These are phyloP conservation scores for Suhomyces sp. DNA, from an alignment of 805 yeast species.

Conservation along the genomic window DNA sequence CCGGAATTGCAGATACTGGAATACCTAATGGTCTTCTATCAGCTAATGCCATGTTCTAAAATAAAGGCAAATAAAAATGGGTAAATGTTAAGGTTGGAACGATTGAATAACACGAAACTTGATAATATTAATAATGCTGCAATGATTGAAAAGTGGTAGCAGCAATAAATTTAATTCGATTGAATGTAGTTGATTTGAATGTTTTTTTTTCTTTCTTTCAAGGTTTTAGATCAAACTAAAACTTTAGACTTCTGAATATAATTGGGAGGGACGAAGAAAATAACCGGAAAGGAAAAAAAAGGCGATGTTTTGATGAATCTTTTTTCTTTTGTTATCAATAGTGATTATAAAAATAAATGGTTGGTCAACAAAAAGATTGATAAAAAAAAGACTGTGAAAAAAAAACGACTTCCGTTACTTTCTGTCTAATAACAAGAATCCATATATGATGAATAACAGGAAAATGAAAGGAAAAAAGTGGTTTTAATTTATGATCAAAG, in stretches of 20 bases:
- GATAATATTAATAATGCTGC: too few relatives aligned
- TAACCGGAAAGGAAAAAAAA: constrained; percentile 7
- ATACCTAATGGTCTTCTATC: constrained; percentile 63
- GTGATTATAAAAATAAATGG: constrained; percentile 3
- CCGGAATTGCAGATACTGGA: constrained; percentile 49
- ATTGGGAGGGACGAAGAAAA: constrained; percentile 1
- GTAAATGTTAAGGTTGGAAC: neutral
- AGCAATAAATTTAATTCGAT: too few relatives aligned
- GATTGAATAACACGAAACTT: neutral
- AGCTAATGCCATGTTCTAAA: constrained; percentile 57
- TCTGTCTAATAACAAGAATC: constrained; percentile 6
- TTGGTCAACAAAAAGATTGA: constrained; percentile 4
- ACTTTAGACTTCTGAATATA: neutral
- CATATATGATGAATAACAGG: constrained; percentile 6
- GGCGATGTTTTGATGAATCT: neutral
- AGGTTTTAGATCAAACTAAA: constrained; percentile 1
- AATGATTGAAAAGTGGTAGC: too few relatives aligned
- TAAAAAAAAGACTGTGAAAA: constrained; percentile 6
- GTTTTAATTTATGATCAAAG: too few relatives aligned
- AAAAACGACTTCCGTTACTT: constrained; percentile 9
- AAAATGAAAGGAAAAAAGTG: too few relatives aligned
- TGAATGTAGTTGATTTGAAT: neutral
- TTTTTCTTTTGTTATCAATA: neutral
- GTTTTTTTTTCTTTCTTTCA: constrained; percentile 1
- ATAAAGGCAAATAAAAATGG: neutral